Evolutionary conservation across 805 yeast genomes (phyloP).

Genomic region (Priceomyces castillae): DNA sequence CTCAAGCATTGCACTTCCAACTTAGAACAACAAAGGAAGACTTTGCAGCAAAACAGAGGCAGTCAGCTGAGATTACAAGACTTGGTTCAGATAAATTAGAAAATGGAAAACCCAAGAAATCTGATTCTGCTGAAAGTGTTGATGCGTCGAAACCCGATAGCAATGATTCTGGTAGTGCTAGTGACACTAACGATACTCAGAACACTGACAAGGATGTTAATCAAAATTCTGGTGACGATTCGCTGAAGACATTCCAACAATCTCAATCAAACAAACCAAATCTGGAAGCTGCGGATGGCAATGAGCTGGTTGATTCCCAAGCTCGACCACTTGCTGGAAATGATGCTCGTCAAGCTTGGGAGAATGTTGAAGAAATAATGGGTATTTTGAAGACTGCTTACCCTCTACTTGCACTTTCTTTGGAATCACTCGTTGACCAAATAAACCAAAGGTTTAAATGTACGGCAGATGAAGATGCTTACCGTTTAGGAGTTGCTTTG

Average conservation of each 20-base stretch:
- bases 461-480: slow-evolving; percentile 93
- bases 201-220: background rate
- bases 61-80: slow-evolving; percentile 44
- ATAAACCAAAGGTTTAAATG: slow-evolving; percentile 91
- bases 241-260: background rate
- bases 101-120: background rate
- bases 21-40: slow-evolving; percentile 94
- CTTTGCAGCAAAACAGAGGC: slow-evolving; percentile 81
- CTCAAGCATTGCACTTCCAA: slow-evolving; percentile 96
- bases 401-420: slow-evolving; percentile 85
- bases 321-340: background rate
- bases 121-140: slow-evolving; percentile 1
- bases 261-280: background rate
- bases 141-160: background rate
- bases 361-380: slow-evolving; percentile 87
- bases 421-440: slow-evolving; percentile 95
- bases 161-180: slow-evolving; percentile 2
- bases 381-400: slow-evolving; percentile 95
- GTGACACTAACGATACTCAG: slow-evolving; percentile 5
- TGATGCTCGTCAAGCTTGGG: slow-evolving; percentile 75
- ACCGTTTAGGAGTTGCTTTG: slow-evolving; percentile 86
- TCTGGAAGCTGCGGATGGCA: background rate
- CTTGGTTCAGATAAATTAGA: slow-evolving; percentile 12
- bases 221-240: background rate
- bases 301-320: background rate